Percentiles rank a stretch among this genome's conserved stretches.
Evolutionary conservation across 768 basidiomycete species (phyloP).

Genomic region (Daedaleopsis nitida): DNA sequence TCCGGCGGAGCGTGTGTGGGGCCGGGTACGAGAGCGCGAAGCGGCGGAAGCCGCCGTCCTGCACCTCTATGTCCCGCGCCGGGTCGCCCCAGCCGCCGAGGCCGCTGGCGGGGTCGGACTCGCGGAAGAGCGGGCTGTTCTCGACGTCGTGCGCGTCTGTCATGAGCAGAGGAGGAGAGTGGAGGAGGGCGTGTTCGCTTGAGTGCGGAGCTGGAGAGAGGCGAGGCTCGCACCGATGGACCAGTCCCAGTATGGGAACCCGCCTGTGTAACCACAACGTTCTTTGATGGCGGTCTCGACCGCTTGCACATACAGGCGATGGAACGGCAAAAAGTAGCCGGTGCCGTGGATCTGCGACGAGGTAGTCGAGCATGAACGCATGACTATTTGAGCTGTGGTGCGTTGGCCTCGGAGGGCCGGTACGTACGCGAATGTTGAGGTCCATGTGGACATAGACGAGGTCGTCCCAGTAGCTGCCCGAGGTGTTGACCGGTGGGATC

Average conservation of each 20-base stretch:
- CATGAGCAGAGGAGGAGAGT: neutral
- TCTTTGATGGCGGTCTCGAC: constrained; percentile 24
- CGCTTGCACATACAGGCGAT: constrained; percentile 27
- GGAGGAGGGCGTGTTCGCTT: neutral
- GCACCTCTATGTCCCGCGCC: constrained; percentile 22
- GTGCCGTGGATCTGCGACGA: constrained; percentile 24
- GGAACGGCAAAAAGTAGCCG: constrained; percentile 32
- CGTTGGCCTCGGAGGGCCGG: too few relatives aligned
- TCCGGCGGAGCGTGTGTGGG: constrained; percentile 35
- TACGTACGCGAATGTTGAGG: constrained; percentile 22
- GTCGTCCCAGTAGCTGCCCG: constrained; percentile 21
- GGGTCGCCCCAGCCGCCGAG: constrained; percentile 34
- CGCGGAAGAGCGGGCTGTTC: constrained; percentile 24
- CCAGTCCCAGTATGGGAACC: constrained; percentile 34
- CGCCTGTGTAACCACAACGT: constrained; percentile 27
- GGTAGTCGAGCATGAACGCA: too few relatives aligned
- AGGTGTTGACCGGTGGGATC: constrained; percentile 16
- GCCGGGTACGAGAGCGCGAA: constrained; percentile 34
- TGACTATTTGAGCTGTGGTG: too few relatives aligned
- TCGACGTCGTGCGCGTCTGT: constrained; percentile 28
- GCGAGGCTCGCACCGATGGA: constrained; percentile 20
- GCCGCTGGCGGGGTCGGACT: constrained; percentile 24
- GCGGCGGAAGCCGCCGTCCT: constrained; percentile 32
- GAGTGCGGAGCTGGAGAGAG: neutral
- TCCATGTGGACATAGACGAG: constrained; percentile 31